phyloP scores from a whole-genome alignment of 306 rosid genomes.

The Trifolium repens region DNA sequence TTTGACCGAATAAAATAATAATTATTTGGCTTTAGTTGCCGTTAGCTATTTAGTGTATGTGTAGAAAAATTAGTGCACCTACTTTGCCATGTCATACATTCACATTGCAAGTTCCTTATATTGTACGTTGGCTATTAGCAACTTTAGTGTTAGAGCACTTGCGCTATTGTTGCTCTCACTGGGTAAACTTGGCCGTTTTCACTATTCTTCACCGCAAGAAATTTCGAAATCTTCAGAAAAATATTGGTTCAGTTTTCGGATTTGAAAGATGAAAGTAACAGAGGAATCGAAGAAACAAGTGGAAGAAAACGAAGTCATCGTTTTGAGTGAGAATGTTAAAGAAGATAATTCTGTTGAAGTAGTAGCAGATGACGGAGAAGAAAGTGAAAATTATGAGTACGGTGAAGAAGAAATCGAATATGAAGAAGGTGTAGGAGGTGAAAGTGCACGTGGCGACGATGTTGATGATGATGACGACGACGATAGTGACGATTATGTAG shows the following conservation, averaged over 20 bases:
- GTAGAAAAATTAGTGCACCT: too few relatives aligned
- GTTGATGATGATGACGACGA: slow-evolving; percentile 27
- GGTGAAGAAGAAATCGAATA: slow-evolving; percentile 52
- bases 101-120: too few relatives aligned
- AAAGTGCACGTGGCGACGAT: slow-evolving; percentile 37
- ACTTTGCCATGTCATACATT: too few relatives aligned
- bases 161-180: too few relatives aligned
- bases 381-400: slow-evolving; percentile 46
- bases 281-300: slow-evolving; percentile 56
- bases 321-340: slow-evolving; percentile 42
- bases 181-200: slow-evolving; percentile 30
- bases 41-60: too few relatives aligned
- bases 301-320: slow-evolving; percentile 56
- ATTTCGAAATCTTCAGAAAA: slow-evolving; percentile 31
- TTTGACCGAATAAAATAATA: too few relatives aligned
- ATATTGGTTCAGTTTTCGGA: not conserved
- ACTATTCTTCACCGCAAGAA: slow-evolving; percentile 28
- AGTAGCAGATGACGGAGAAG: slow-evolving; percentile 57
- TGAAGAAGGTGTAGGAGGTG: slow-evolving; percentile 46
- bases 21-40: too few relatives aligned
- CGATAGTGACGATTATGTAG: not conserved
- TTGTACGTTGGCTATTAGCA: too few relatives aligned
- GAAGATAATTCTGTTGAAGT: slow-evolving; percentile 45
- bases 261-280: slow-evolving; percentile 57
- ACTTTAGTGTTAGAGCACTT: too few relatives aligned